Base-by-base conservation (phyloP, 495 filamentous ascomycete genomes). In the Penicillium cinerascens region DNA sequence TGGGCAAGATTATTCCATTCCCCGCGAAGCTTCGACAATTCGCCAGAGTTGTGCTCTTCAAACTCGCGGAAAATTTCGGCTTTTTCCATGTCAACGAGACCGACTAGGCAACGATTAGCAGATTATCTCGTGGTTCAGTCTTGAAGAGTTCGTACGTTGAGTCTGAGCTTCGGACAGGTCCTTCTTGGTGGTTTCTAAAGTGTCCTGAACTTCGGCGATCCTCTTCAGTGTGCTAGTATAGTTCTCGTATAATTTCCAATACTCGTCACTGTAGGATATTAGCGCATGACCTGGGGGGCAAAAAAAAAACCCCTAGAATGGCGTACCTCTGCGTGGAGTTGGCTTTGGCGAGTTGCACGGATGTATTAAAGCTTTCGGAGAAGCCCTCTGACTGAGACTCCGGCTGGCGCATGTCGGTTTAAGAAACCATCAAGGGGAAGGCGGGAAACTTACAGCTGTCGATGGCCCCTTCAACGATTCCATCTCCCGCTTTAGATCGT, bases 81-180 rank as follows among this genome's bases (percentile, higher is more conserved):
- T 45, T 79, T 77, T 42, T 82, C 79, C 37, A 74, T 70, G 48
- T 69, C 69, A 48, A 77, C 67, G 22, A 82, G 59, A 44, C 57
- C 63, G 41, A 76, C 78, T 79, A 51, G 48, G 21, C 48, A 33
- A 47, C 42, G 26, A 44, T 78, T 49, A 75, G 67, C 36, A 36
- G 44, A 23, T 39, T 51, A 42, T 45, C 48, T 21, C 18, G 50
- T 27, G 26, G 26, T 35, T 18, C 45, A 7, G 42, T 26, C 41
- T 20, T 20, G 6, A 51, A 52, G 45, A 36, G 46, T 36, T 22
- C 72, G 60, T 66, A 78, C 75, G 59, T 23, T 76, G 70, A 56
- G 68, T 59, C 47, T 72, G 58, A 16, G 71, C 61, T 44, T 70
- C 65, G 15, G 67, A 61, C n/a, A 78, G 55, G 17, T 68, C 66